Evolutionary conservation across 495 filamentous ascomycete species (phyloP), one percentile per base, ranked within the genome.

Genomic region (Friedmanniomyces endolithicus): DNA sequence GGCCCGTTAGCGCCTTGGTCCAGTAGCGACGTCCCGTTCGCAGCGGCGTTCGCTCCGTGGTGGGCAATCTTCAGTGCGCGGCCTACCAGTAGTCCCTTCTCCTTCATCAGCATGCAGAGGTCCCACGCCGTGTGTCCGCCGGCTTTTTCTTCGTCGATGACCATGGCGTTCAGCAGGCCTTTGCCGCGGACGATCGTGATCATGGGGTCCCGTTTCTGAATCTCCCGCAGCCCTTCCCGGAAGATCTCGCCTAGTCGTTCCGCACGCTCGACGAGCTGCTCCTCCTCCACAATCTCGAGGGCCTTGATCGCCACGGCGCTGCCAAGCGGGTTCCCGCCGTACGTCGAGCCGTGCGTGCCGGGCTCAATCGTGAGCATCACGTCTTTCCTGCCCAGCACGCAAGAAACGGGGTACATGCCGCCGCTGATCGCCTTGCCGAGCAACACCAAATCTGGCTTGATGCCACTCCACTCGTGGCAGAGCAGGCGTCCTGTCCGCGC

Each of bases 361-460:
- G 92, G 85, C 75, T 99, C 94, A 56, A 99, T 74, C n/a, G 87
- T 89, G 61, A 96, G 81, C 92, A 99, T 96, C 60, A 99, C 77
- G 43, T 95, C 88, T 72, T 85, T 88, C 60, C 82, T 81, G 16
- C 84, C 86, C 46, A 99, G 76, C 48, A 99, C 92, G 64, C 84
- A 88, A 33, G 90, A 96, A 35, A 99, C 92, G 23, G 92, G 92
- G 70, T 99, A 97, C 86, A 99, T 94, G 67, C 92, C 92, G 52
- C 92, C 92, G 37, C 88, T 94, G 64, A 99, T 90, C 56, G 92
- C 92, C 75, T 99, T 99, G 58, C 92, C 92, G 39, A 99, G 78
- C 49, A 94, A 79, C 25, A 99, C 84, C 65, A 99, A 73, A 66
- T 99, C 94, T 16, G 92, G 92, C 72, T 89, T 92, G 74, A 99